These are phyloP conservation scores for Trichophyton equinum DNA, from an alignment of 2,329 filamentous ascomycete genomes.

Conservation along the genomic window DNA sequence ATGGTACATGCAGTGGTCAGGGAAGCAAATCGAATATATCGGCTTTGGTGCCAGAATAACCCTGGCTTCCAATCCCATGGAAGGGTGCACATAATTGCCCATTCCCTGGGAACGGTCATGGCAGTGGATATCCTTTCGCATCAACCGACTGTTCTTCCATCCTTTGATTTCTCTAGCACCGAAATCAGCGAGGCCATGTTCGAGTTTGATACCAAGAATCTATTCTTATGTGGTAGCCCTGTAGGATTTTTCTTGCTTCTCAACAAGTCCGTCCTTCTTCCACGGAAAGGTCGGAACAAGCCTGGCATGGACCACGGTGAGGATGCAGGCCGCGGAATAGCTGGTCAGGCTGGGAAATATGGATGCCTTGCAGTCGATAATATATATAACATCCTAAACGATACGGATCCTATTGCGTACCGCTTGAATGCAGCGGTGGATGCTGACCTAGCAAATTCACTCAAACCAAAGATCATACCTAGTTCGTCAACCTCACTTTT, in stretches of 20 bases:
- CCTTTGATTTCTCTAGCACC: slow-evolving; percentile 27
- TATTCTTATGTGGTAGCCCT: slow-evolving; percentile 84
- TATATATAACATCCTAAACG: slow-evolving; percentile 82
- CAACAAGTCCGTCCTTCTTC: slow-evolving; percentile 58
- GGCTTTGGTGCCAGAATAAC: slow-evolving; percentile 89
- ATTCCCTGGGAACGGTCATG: slow-evolving; percentile 92
- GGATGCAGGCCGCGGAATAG: slow-evolving; percentile 50
- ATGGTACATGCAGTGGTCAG: slow-evolving; percentile 82
- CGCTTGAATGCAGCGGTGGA: slow-evolving; percentile 85
- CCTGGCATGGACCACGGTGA: slow-evolving; percentile 52
- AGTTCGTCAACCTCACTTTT: slow-evolving; percentile 55
- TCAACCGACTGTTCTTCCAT: slow-evolving; percentile 63
- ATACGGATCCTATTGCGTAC: slow-evolving; percentile 73
- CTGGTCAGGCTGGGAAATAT: slow-evolving; percentile 67
- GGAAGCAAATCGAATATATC: slow-evolving; percentile 92
- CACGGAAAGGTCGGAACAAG: slow-evolving; percentile 63
- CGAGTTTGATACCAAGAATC: slow-evolving; percentile 80
- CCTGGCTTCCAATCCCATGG: slow-evolving; percentile 69
- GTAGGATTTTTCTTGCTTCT: slow-evolving; percentile 86
- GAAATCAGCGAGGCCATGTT: slow-evolving; percentile 48
- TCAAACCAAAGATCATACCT: slow-evolving; percentile 70
- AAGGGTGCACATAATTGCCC: slow-evolving; percentile 80
- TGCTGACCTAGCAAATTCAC: slow-evolving; percentile 58
- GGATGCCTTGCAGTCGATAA: slow-evolving; percentile 92
- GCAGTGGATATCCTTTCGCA: slow-evolving; percentile 79